A percentile compares a stretch with the other conserved stretches of the same genome.
These are phyloP conservation scores for Climacium dendroides DNA, from an alignment of 225 moss, liverwort and hornwort species.

Conservation along the genomic window DNA sequence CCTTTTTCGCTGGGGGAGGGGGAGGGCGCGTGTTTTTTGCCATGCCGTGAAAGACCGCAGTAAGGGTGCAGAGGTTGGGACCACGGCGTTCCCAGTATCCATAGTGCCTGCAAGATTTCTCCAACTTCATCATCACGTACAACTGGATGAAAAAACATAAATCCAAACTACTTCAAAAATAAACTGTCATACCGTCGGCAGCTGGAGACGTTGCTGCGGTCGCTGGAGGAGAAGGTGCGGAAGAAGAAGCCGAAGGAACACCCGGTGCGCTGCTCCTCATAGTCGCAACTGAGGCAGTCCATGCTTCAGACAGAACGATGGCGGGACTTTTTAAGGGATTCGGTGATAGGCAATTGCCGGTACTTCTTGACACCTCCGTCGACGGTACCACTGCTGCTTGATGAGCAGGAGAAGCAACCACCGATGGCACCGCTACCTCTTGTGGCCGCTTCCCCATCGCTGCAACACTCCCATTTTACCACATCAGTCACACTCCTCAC, in stretches of 20 bases:
- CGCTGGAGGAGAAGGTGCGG: background rate
- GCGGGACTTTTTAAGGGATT: background rate
- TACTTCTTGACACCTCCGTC: background rate
- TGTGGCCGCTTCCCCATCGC: background rate
- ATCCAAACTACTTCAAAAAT: background rate
- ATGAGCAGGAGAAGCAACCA: background rate
- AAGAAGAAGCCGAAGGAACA: background rate
- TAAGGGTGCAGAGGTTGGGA: background rate
- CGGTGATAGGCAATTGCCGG: background rate
- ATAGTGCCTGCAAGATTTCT: background rate
- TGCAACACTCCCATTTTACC: background rate
- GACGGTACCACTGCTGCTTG: background rate
- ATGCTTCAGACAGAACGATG: too few species aligned
- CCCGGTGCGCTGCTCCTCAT: background rate
- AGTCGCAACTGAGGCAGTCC: background rate
- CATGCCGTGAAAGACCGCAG: background rate
- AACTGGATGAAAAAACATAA: background rate
- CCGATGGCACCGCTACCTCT: background rate
- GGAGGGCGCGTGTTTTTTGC: background rate
- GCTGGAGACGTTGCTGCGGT: background rate
- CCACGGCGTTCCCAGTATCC: background rate
- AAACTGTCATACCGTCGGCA: background rate
- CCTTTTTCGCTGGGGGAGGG: too few species aligned
- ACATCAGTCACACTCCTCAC: background rate
- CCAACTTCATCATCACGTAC: background rate